These are phyloP conservation scores for Flueggea neowawraea DNA, from an alignment of 441 rosid species.

Conservation along the genomic window DNA sequence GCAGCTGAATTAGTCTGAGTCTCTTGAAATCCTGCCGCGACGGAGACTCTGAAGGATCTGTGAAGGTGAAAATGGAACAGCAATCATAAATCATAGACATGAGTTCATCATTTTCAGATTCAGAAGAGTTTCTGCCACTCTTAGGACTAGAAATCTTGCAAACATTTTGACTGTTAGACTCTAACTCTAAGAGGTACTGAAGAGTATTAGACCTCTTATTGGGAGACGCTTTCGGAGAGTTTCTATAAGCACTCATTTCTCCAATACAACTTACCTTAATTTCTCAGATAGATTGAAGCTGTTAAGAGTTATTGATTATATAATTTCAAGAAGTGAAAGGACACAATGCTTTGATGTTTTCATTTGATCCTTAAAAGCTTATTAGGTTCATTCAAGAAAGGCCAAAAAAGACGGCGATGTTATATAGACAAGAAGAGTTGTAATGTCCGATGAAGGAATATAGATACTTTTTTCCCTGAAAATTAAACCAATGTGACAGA, in stretches of 20 bases:
- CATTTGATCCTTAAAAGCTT: conserved; percentile 3
- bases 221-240: conserved; percentile 29
- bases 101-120: conserved; percentile 31
- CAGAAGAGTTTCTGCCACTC: conserved; percentile 11
- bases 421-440: conserved; percentile 23
- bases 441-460: conserved; percentile 20
- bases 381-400: conserved; percentile 10
- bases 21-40: conserved; percentile 45
- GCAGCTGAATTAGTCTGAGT: conserved; percentile 38
- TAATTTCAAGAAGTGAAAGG: conserved; percentile 4
- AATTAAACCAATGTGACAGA: conserved; percentile 6
- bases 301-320: neutral
- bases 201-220: conserved; percentile 32
- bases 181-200: conserved; percentile 34
- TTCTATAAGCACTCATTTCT: conserved; percentile 33
- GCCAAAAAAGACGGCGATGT: conserved; percentile 29
- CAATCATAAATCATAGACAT: conserved; percentile 36
- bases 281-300: too few relatives aligned
- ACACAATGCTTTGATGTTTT: conserved; percentile 9
- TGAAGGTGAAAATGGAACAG: conserved; percentile 34
- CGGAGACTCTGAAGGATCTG: conserved; percentile 48
- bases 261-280: neutral
- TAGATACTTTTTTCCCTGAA: neutral
- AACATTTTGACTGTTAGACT: conserved; percentile 13
- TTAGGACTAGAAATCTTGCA: conserved; percentile 17